Base-by-base conservation (phyloP, 345 rosid species). In the Acer negundo region DNA sequence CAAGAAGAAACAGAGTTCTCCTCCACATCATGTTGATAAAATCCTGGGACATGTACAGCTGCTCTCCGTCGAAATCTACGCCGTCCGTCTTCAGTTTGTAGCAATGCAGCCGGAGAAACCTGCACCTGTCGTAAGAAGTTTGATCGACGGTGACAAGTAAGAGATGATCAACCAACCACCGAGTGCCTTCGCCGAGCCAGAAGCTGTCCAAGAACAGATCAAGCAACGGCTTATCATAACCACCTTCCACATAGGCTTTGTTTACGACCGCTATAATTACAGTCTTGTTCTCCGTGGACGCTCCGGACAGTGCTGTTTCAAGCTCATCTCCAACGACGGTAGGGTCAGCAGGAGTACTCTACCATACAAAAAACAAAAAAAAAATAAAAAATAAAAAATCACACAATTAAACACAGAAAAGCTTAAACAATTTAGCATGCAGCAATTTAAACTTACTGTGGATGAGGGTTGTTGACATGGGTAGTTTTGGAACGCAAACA, bases 191-290 rank as follows among this genome's bases (percentile, higher is more conserved):
- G 2, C 89, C 89, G 1, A 82, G 23, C 87, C 89, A 86, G 13
- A 86, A 82, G 38, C 82, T 70, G 17, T 82, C 84, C 62, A 82
- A 59, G 81, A 86, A 86, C 35, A 82, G 35, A 53, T 82, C 85
- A 3, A 84, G 73, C 82, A 86, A 78, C 38, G 85, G 78, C 65
- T 73, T 35, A 35, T 35, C 1, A 35, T 35, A 77, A 28, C 80
- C 85, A 0, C 85, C 84, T 28, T 84, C 84, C 16, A 82, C 84
- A 7, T 82, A 84, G 2, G 89, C 89, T 46, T 79, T 82, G 74
- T 86, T 86, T 69, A 80, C 83, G 16, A 84, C 49, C 0, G 86
- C 80, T 8, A 86, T 82, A 69, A 86, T 84, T n/a, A 86, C 55
- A 0, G 83, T 82, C 46, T 62, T 82, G 78, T 80, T 78, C 12